Conservation (phyloP, 805 yeast genomes). For the Saccharomycopsis babjevae region DNA sequence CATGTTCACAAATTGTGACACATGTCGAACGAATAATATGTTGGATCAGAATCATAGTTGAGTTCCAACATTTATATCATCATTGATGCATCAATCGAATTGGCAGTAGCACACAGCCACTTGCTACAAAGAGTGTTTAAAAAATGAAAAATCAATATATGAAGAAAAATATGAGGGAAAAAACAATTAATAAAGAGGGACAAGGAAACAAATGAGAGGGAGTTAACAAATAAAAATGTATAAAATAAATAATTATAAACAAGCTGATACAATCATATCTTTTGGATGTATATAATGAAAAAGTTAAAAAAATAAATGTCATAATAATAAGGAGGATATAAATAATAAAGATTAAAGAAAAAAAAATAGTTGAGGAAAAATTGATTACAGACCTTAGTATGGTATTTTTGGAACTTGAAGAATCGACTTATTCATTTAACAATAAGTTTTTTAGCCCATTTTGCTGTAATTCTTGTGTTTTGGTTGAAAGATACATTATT, state of each 20-base stretch:
- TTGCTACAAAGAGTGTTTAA: not conserved
- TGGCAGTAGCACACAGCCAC: not conserved
- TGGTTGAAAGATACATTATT: constrained; percentile 49
- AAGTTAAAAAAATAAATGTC: not conserved
- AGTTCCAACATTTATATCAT: too few species aligned
- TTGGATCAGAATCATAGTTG: too few species aligned
- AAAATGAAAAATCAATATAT: not conserved
- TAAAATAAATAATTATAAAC: constrained; percentile 2
- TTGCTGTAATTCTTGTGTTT: constrained; percentile 79
- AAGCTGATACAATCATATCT: not conserved
- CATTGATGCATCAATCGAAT: not conserved
- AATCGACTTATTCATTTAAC: not conserved
- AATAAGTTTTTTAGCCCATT: constrained; percentile 87
- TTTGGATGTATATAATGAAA: not conserved
- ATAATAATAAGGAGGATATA: not conserved
- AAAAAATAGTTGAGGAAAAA: not conserved
- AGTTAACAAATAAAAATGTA: not conserved
- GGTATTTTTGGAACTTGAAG: not conserved
- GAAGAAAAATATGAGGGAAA: not conserved
- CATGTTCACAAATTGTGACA: too few species aligned
- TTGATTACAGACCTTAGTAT: not conserved
- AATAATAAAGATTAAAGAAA: not conserved
- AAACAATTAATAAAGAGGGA: not conserved
- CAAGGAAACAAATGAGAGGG: not conserved
- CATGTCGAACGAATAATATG: too few species aligned